Evolutionary conservation across 1,284 basidiomycete species (phyloP).

Genomic region (Pulchroboletus neoregius): DNA sequence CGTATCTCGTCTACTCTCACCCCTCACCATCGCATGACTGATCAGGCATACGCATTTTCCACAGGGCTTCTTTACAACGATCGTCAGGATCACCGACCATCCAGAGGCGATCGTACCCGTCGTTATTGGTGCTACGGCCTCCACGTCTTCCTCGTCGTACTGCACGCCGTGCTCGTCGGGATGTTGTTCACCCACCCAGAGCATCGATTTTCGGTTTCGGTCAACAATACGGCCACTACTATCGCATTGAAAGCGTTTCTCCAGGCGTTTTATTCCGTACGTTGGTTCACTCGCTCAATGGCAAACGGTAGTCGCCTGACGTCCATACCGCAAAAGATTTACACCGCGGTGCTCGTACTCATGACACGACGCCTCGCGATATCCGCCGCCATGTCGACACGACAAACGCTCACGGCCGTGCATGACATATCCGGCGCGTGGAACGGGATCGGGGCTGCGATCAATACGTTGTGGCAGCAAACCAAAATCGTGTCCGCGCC

Average conservation of each 20-base stretch:
- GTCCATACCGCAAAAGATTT: slow-evolving; percentile 7
- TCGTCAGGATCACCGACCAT: too few relatives aligned
- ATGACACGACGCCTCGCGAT: slow-evolving; percentile 8
- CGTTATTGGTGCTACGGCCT: slow-evolving; percentile 7
- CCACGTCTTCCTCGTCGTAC: slow-evolving; percentile 1
- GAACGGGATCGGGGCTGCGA: slow-evolving; percentile 21
- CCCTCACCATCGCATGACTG: too few relatives aligned
- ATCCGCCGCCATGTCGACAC: not conserved
- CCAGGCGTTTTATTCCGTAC: slow-evolving; percentile 10
- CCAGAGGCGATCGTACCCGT: not conserved
- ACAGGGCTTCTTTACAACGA: too few relatives aligned
- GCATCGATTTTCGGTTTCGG: not conserved
- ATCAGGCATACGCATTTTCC: too few relatives aligned
- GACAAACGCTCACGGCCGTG: slow-evolving; percentile 16
- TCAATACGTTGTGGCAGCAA: slow-evolving; percentile 18
- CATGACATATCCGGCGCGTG: slow-evolving; percentile 21
- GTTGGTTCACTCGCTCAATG: not conserved
- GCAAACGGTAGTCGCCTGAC: not conserved
- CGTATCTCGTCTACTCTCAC: too few relatives aligned
- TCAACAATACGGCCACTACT: not conserved
- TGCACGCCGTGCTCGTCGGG: slow-evolving; percentile 1
- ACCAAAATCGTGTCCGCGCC: slow-evolving; percentile 3
- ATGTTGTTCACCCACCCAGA: slow-evolving; percentile 8
- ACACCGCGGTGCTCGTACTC: slow-evolving; percentile 13
- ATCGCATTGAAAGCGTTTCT: not conserved